These are phyloP conservation scores for Aschersonia sp. DNA, from an alignment of 2,329 filamentous ascomycete genomes.

Conservation along the genomic window DNA sequence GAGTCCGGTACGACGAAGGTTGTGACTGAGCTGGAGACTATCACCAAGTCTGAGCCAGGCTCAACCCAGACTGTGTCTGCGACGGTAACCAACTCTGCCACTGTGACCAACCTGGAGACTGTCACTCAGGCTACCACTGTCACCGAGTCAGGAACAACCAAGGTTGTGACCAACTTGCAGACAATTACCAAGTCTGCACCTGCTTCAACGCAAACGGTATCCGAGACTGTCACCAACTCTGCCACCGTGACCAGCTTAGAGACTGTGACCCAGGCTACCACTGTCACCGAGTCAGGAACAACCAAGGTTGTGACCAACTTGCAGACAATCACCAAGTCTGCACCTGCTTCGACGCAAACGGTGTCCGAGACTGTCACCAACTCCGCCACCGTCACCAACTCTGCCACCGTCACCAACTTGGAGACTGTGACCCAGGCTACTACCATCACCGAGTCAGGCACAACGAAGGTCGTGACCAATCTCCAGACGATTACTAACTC, in stretches of 20 bases:
- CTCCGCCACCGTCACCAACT: neutral
- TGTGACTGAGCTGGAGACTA: too few species aligned
- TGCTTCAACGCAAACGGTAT: too few species aligned
- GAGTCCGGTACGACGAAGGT: too few species aligned
- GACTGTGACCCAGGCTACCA: neutral
- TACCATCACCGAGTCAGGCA: neutral
- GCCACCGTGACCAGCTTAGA: neutral
- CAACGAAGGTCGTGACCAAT: neutral
- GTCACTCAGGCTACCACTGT: neutral
- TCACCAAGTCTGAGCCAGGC: too few species aligned
- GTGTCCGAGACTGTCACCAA: neutral
- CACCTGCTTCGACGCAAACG: neutral
- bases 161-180: too few species aligned
- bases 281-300: neutral
- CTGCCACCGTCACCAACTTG: neutral
- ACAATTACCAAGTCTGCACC: too few species aligned
- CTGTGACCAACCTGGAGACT: neutral
- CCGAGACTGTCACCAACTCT: neutral
- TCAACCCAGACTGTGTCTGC: neutral
- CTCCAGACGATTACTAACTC: too few species aligned
- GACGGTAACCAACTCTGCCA: neutral
- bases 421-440: neutral
- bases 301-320: too few species aligned
- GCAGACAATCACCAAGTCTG: too few species aligned
- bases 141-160: neutral